Evolutionary conservation across 2,329 filamentous ascomycete species (phyloP).

Genomic region (Beauveria sp.): DNA sequence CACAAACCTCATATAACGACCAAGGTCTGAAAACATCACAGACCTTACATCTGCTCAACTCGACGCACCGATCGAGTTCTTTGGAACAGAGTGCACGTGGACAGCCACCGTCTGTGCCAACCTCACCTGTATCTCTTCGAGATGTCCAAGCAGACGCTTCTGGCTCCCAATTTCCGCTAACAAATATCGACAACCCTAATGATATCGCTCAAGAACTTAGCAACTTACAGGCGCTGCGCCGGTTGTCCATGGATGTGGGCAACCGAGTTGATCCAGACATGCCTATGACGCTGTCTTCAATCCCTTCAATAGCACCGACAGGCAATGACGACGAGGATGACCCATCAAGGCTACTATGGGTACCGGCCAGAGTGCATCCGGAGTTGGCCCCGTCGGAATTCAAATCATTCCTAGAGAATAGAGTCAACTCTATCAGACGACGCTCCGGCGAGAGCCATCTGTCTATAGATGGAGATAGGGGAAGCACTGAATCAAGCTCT

Average conservation of each 20-base stretch:
- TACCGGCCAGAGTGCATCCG: conserved; percentile 87
- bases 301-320: conserved; percentile 64
- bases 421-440: conserved; percentile 81
- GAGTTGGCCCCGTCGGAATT: conserved; percentile 94
- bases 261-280: conserved; percentile 67
- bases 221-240: conserved; percentile 81
- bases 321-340: conserved; percentile 78
- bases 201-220: conserved; percentile 88
- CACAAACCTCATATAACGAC: conserved; percentile 23
- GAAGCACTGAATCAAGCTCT: conserved; percentile 49
- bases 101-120: conserved; percentile 40
- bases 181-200: conserved; percentile 82
- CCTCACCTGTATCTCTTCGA: conserved; percentile 33
- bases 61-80: conserved; percentile 33
- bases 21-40: conserved; percentile 35
- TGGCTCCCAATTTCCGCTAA: conserved; percentile 62
- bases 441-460: conserved; percentile 67
- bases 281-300: conserved; percentile 58
- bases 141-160: conserved; percentile 57
- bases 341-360: conserved; percentile 85
- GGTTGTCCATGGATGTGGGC: conserved; percentile 90
- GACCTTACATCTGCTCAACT: conserved; percentile 30
- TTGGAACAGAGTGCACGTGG: conserved; percentile 35
- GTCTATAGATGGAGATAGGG: conserved; percentile 44
- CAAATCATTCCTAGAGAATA: conserved; percentile 90